These are phyloP conservation scores for Paramecium pentaurelia DNA, from an alignment of 73 alveolate genomes.

Conservation along the genomic window DNA sequence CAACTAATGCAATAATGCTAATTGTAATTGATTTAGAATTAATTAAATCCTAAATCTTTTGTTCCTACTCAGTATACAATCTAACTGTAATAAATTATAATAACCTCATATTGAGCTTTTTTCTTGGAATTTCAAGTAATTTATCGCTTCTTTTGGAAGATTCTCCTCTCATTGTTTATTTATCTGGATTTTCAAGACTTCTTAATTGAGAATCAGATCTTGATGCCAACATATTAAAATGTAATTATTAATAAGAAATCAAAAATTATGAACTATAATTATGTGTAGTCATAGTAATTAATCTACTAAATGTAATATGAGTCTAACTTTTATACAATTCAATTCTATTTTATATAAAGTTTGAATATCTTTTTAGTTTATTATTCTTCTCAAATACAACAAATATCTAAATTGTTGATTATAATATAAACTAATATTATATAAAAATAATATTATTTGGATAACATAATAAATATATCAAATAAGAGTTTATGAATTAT, in stretches of 20 bases:
- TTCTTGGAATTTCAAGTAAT: neutral
- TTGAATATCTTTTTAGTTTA: neutral
- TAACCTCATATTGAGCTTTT: neutral
- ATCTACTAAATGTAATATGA: neutral
- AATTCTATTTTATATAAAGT: neutral
- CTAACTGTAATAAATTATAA: neutral
- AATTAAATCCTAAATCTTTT: neutral
- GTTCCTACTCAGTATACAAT: neutral
- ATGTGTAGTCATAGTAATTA: neutral
- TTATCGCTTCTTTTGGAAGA: neutral
- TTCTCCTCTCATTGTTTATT: neutral
- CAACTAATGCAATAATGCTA: slow-evolving; percentile 32
- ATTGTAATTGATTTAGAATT: neutral
- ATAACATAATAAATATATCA: neutral
- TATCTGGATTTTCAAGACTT: slow-evolving; percentile 3
- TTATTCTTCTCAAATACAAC: neutral
- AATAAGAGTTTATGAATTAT: neutral
- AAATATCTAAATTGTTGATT: neutral
- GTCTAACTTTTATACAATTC: neutral
- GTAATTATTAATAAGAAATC: neutral
- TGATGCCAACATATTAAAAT: neutral
- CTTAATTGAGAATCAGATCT: slow-evolving; percentile 16
- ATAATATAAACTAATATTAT: neutral
- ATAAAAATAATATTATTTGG: neutral
- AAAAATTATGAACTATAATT: neutral